phyloP scores from a whole-genome alignment of 352 stramenopile genomes.

The Globisporangium emineosum region DNA sequence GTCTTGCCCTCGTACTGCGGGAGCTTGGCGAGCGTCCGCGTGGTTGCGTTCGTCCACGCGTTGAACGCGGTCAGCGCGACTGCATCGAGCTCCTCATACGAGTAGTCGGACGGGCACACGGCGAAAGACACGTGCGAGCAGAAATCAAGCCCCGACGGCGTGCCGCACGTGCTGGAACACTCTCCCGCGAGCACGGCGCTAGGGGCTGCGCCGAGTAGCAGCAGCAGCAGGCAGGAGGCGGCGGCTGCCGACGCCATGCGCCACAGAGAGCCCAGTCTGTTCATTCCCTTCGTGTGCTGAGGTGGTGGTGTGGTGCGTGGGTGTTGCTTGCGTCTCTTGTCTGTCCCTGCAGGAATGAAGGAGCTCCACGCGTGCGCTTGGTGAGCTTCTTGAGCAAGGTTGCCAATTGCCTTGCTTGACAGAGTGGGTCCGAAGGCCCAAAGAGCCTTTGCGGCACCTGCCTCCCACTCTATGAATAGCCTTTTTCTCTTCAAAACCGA shows the following conservation, averaged over 20 bases:
- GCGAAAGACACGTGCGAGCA: slow-evolving; percentile 80
- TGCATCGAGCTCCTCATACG: slow-evolving; percentile 60
- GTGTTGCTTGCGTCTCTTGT: background rate
- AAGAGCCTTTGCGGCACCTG: slow-evolving; percentile 1
- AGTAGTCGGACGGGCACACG: slow-evolving; percentile 52
- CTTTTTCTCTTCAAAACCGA: background rate
- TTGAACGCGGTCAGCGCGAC: slow-evolving; percentile 38
- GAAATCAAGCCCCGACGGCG: slow-evolving; percentile 63
- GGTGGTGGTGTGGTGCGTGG: background rate
- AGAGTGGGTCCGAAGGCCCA: background rate
- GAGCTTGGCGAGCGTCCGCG: slow-evolving; percentile 30
- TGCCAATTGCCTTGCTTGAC: too few relatives aligned
- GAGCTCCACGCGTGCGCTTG: background rate
- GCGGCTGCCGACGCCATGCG: slow-evolving; percentile 3
- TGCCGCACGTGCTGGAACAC: slow-evolving; percentile 77
- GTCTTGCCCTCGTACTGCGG: slow-evolving; percentile 49
- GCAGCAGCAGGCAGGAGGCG: background rate
- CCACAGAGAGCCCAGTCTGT: slow-evolving; percentile 7
- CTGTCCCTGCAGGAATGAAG: background rate
- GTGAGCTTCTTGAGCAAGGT: background rate
- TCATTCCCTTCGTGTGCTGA: slow-evolving; percentile 3
- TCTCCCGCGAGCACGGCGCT: slow-evolving; percentile 14
- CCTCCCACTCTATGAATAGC: slow-evolving; percentile 4
- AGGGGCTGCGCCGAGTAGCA: background rate
- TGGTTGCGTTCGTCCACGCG: slow-evolving; percentile 49